phyloP scores from a whole-genome alignment of 192 early-diverging fungal species.

The Ambispora gerdemannii region DNA sequence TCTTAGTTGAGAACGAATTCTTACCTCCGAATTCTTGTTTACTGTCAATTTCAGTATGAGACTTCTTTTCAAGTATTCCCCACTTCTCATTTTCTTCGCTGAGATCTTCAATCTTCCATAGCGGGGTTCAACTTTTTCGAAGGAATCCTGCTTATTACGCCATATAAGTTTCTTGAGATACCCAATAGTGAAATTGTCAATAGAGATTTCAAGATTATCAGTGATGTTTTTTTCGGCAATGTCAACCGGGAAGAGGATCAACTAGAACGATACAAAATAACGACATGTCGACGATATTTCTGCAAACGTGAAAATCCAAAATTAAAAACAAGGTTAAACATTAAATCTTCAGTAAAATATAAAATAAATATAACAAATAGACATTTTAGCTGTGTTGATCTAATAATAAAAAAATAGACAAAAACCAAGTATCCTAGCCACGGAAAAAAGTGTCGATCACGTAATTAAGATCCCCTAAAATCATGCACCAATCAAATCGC shows the following conservation, averaged over 20 bases:
- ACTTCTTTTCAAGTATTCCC: background rate
- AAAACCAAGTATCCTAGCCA: too few relatives aligned
- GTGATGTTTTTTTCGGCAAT: constrained; percentile 2
- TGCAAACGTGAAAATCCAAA: background rate
- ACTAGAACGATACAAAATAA: constrained; percentile 14
- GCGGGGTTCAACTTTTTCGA: background rate
- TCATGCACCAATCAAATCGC: too few relatives aligned
- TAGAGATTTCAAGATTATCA: constrained; percentile 1
- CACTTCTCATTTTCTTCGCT: constrained; percentile 1
- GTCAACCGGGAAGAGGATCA: constrained; percentile 13
- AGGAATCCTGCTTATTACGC: background rate
- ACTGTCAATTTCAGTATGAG: background rate
- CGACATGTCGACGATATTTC: background rate
- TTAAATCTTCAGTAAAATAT: background rate
- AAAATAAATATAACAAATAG: too few relatives aligned
- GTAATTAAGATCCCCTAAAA: too few relatives aligned
- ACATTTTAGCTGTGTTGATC: too few relatives aligned
- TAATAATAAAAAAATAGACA: too few relatives aligned
- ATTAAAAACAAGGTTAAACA: background rate
- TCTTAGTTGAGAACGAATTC: background rate
- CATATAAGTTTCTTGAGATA: constrained; percentile 27
- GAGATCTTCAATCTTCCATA: background rate
- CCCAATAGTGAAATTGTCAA: too few relatives aligned
- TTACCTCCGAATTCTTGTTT: background rate
- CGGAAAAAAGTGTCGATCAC: too few relatives aligned